A percentile compares a stretch with the other conserved stretches of the same genome.
These are phyloP conservation scores for Rhodotorula taiwanensis DNA, from an alignment of 768 basidiomycete genomes.

Conservation along the genomic window DNA sequence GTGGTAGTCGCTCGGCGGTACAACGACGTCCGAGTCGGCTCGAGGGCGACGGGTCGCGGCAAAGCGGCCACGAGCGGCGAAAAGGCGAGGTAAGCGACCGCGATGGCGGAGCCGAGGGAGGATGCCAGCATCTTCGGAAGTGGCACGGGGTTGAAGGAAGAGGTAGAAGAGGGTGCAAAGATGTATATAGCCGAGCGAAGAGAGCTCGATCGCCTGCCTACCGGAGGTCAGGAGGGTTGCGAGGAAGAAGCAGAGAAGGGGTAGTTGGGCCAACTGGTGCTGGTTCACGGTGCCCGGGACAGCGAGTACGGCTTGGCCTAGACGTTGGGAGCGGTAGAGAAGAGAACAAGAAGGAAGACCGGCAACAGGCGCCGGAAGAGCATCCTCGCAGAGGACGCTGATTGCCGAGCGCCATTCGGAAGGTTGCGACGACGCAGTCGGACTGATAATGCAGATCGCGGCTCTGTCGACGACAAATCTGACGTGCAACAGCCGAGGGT, in stretches of 20 bases:
- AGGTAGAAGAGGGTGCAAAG: background rate
- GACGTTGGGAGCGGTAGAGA: no score
- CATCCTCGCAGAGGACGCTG: no score
- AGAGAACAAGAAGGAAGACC: no score
- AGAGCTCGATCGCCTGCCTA: background rate
- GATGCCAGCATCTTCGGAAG: constrained; percentile 8
- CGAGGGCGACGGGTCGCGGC: constrained; percentile 1
- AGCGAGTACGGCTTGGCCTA: background rate
- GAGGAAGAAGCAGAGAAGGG: background rate
- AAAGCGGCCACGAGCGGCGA: constrained; percentile 15
- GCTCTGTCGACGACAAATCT: no score
- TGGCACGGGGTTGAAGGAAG: background rate
- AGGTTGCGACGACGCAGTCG: no score
- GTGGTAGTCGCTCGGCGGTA: constrained; percentile 6
- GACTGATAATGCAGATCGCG: no score
- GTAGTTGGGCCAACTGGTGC: background rate
- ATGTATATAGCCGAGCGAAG: background rate
- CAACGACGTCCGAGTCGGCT: background rate
- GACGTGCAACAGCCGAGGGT: no score
- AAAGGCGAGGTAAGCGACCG: constrained; percentile 24
- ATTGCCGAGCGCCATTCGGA: no score
- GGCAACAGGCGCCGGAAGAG: background rate
- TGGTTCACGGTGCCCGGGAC: background rate
- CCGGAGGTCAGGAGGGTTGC: background rate
- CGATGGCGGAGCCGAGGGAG: constrained; percentile 9